phyloP scores from a whole-genome alignment of 257 asterid genomes.

The Petunia axillaris region DNA sequence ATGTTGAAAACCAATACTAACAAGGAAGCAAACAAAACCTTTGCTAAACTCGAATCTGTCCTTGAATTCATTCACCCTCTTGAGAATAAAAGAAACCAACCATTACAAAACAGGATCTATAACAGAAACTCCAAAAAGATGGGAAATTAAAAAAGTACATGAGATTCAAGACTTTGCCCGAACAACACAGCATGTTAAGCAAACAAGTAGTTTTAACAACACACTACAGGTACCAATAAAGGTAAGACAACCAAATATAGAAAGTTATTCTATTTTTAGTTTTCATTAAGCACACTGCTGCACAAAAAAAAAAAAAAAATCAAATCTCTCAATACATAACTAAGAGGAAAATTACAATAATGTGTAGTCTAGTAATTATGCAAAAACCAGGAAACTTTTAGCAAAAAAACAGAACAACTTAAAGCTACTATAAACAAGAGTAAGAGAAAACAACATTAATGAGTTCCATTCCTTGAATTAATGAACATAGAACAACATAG shows the following conservation, averaged over 20 bases:
- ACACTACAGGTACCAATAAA: neutral
- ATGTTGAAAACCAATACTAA: neutral
- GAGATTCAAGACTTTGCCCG: neutral
- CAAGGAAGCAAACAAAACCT: neutral
- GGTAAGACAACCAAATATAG: neutral
- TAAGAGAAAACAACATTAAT: neutral
- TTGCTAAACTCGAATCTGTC: neutral
- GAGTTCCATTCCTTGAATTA: neutral
- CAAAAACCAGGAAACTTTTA: neutral
- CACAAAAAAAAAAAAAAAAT: neutral
- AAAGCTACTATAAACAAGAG: neutral
- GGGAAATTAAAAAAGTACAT: neutral
- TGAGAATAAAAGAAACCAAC: neutral
- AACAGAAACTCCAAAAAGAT: neutral
- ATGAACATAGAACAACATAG: neutral
- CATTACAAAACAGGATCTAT: neutral
- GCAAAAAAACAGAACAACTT: neutral
- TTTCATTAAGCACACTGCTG: neutral
- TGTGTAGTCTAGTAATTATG: neutral
- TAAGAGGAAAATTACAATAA: neutral
- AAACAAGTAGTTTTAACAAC: neutral
- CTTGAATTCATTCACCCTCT: neutral
- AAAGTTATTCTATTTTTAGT: neutral
- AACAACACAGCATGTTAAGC: neutral
- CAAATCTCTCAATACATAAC: neutral